Percentiles rank a stretch among this genome's conserved stretches.
Conservation (phyloP, 768 basidiomycete genomes). For the Boletus rufocinnamomeus region DNA sequence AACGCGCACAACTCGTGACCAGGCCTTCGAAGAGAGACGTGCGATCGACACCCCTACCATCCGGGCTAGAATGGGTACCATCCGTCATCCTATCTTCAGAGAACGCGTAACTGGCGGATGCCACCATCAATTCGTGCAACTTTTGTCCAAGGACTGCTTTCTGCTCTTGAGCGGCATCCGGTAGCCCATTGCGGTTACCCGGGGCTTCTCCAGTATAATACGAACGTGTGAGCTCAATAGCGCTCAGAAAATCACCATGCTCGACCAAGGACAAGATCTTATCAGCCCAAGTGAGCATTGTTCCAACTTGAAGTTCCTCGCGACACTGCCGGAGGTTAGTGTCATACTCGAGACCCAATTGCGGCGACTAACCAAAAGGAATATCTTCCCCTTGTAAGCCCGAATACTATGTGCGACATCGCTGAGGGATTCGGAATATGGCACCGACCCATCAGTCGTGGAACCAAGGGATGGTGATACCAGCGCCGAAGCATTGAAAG, state of each 20-base stretch:
- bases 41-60: conserved; percentile 90
- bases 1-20: conserved; percentile 73
- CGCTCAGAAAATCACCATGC: conserved; percentile 83
- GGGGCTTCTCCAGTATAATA: conserved; percentile 80
- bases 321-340: conserved; percentile 49
- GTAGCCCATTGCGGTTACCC: conserved; percentile 88
- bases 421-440: conserved; percentile 50
- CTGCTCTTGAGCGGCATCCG: conserved; percentile 59
- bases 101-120: conserved; percentile 88
- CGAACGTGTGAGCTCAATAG: conserved; percentile 80
- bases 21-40: conserved; percentile 89
- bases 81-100: conserved; percentile 95
- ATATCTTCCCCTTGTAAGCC: conserved; percentile 88
- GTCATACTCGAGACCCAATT: background rate
- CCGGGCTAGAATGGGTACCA: conserved; percentile 75
- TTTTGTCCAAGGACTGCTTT: conserved; percentile 69
- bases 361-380: conserved; percentile 67
- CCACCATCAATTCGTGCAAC: conserved; percentile 79
- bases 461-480: conserved; percentile 53
- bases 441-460: conserved; percentile 47
- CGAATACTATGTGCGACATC: conserved; percentile 72
- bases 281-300: conserved; percentile 93
- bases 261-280: conserved; percentile 82
- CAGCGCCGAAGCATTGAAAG: conserved; percentile 57
- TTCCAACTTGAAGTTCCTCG: conserved; percentile 74